Base-by-base conservation (phyloP, 306 rosid species). In the Rubus idaeus region DNA sequence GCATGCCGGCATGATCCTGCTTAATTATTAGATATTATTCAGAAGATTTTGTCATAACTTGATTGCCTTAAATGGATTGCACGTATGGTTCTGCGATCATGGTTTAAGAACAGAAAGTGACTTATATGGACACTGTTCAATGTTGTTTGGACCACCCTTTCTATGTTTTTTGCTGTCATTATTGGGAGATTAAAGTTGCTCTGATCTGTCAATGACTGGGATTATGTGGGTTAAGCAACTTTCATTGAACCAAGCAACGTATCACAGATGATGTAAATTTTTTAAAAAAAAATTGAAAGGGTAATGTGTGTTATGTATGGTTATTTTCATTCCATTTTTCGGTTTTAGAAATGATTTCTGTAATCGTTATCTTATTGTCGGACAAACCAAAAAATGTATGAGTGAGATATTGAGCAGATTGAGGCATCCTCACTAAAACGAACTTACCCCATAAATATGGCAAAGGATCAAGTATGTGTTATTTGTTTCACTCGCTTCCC, bases 41-140 rank as follows among this genome's bases (percentile, higher is more conserved):
- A 8, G 46, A 21, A 20, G 76, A 73, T 41, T 65, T 6, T 16
- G 23, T 16, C 69, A 64, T 64, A 64, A 64, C 37, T 39, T 64
- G 12, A 21, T 65, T 65, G 77, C 68, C n/a, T 73, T 57, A n/a
- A 39, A 55, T 72, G 49, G 44, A 21, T 41, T 23, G 56, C 77
- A 57, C 68, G 56, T 73, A 73, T 41, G 67, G 41, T 21, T 73
- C 20, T 55, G 39, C 10, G 65, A 11, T 65, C 70, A 7, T 11
- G 37, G 30, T 50, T 35, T 50, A 50, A 14, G 61, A 70, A 30
- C 39, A 51, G 71, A 67, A 67, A 67, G 50, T 6, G 52, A 67
- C 51, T 66, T 10, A 42, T 42, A 5, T 67, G 37, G 46, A 40
- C 71, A n/a, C 16, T 41, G 71, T 11, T 67, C 71, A 42, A 67